Evolutionary conservation across 768 basidiomycete genomes (phyloP).

Genomic region (Paxillus ammoniavirescens): DNA sequence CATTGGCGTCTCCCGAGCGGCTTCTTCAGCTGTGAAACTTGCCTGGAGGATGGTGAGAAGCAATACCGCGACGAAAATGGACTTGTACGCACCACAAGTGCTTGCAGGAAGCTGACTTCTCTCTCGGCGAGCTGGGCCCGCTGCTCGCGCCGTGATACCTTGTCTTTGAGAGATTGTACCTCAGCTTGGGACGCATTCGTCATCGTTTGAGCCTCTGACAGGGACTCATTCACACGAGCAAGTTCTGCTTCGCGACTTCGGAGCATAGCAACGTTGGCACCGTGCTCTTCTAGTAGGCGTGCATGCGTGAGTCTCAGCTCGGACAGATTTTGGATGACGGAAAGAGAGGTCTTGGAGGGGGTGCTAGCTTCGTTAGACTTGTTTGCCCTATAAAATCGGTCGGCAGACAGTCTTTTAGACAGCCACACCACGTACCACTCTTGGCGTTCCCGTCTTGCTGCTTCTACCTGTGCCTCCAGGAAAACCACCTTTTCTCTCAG

Average conservation of each 20-base stretch:
- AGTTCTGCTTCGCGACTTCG: constrained; percentile 55
- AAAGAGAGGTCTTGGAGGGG: constrained; percentile 48
- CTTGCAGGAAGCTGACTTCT: constrained; percentile 66
- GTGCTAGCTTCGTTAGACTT: constrained; percentile 33
- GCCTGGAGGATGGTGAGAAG: constrained; percentile 37
- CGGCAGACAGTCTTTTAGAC: not conserved
- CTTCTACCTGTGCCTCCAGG: constrained; percentile 67
- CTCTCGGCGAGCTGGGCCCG: constrained; percentile 46
- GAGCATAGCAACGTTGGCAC: constrained; percentile 52
- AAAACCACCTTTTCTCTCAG: constrained; percentile 53
- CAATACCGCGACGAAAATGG: not conserved
- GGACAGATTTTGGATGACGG: constrained; percentile 57
- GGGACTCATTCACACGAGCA: constrained; percentile 34
- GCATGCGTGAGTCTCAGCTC: constrained; percentile 62
- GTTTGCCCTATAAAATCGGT: constrained; percentile 34
- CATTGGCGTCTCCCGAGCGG: constrained; percentile 29
- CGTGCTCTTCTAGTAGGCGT: constrained; percentile 64
- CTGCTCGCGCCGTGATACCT: constrained; percentile 36
- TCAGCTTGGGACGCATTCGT: constrained; percentile 36
- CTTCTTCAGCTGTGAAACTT: constrained; percentile 63
- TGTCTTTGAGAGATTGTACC: constrained; percentile 38
- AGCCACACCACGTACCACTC: constrained; percentile 45
- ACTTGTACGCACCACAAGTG: constrained; percentile 55
- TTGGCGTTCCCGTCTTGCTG: constrained; percentile 52
- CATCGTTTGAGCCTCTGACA: constrained; percentile 35